Conservation (phyloP, 129 eudicot species). For the Lactuca sativa region DNA sequence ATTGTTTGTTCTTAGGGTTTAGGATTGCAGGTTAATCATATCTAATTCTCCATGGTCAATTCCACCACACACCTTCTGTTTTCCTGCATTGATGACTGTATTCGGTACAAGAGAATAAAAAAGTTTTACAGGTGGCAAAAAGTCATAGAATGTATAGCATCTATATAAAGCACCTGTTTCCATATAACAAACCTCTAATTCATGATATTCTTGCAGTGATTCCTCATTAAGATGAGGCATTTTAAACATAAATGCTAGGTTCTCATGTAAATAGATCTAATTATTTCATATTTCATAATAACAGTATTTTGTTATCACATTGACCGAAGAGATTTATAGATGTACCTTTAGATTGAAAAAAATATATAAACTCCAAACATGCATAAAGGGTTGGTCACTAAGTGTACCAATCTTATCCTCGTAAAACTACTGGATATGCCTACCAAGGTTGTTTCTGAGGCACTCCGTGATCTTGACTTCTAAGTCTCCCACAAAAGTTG, state of each 20-base stretch:
- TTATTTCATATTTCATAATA: neutral
- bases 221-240: slow-evolving; percentile 95
- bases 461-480: slow-evolving; percentile 79
- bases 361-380: slow-evolving; percentile 87
- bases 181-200: slow-evolving; percentile 80
- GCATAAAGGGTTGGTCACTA: slow-evolving; percentile 89
- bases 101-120: slow-evolving; percentile 17
- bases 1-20: slow-evolving; percentile 62
- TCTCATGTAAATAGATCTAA: slow-evolving; percentile 54
- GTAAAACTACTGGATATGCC: slow-evolving; percentile 71
- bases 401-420: slow-evolving; percentile 95
- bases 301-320: neutral
- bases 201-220: slow-evolving; percentile 88
- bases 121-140: neutral
- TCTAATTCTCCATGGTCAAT: slow-evolving; percentile 58
- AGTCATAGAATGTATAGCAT: neutral
- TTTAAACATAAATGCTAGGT: slow-evolving; percentile 93
- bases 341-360: slow-evolving; percentile 83
- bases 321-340: neutral
- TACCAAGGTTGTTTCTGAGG: slow-evolving; percentile 76
- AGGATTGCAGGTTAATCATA: slow-evolving; percentile 80
- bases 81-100: slow-evolving; percentile 67
- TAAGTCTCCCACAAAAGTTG: slow-evolving; percentile 81
- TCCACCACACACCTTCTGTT: slow-evolving; percentile 80
- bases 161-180: slow-evolving; percentile 70